These are phyloP conservation scores for Vitis hybrid DNA, from an alignment of 177 flowering plant species.

Conservation along the genomic window DNA sequence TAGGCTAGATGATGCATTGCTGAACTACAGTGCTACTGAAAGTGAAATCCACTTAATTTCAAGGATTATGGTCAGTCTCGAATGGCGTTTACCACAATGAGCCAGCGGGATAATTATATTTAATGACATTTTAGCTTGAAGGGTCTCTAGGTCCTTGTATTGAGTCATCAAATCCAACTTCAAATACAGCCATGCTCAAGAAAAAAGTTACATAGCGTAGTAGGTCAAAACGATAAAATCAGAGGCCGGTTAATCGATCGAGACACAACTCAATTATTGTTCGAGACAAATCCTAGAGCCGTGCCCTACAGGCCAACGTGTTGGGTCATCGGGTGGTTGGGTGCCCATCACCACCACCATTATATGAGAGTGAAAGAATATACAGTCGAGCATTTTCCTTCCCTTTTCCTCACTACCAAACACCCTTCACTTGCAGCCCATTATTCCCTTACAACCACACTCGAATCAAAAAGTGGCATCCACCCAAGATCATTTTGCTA, in stretches of 20 bases:
- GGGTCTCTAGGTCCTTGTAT: not conserved
- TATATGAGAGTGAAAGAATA: not conserved
- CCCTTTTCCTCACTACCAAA: not conserved
- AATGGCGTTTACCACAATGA: too few species aligned
- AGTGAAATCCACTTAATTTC: not conserved
- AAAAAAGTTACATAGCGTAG: not conserved
- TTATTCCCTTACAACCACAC: not conserved
- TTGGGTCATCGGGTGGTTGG: conserved; percentile 10
- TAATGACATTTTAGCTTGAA: not conserved
- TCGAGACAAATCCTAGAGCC: conserved; percentile 2
- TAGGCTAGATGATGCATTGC: not conserved
- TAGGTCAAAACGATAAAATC: not conserved
- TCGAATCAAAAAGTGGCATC: too few species aligned
- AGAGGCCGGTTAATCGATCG: not conserved
- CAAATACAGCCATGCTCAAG: not conserved
- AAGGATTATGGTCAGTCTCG: not conserved
- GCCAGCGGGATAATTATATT: too few species aligned
- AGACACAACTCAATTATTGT: conserved; percentile 13
- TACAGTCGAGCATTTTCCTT: not conserved
- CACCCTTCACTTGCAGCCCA: conserved; percentile 11
- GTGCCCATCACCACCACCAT: conserved; percentile 12
- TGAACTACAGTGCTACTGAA: not conserved
- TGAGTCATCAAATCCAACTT: not conserved
- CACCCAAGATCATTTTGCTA: too few species aligned
- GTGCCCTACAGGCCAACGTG: conserved; percentile 14